Conservation (phyloP, 768 basidiomycete genomes). For the Boletus subparvulus region DNA sequence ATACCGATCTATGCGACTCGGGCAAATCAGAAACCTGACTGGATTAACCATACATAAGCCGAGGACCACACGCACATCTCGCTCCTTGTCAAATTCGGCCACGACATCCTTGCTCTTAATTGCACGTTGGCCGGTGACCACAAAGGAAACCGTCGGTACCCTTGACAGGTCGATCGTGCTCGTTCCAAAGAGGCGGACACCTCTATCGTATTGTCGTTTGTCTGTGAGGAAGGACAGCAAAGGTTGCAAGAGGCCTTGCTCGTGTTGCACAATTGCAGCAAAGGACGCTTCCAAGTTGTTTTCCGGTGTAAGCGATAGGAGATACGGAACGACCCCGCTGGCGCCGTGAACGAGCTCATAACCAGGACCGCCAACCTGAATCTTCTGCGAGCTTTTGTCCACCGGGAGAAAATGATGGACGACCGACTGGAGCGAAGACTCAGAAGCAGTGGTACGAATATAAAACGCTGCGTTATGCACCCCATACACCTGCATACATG, state of each 20-base stretch:
- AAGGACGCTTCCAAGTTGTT: slow-evolving; percentile 52
- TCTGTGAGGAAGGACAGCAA: slow-evolving; percentile 57
- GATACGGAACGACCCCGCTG: slow-evolving; percentile 61
- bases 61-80: slow-evolving; percentile 47
- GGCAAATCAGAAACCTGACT: neutral
- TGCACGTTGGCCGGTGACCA: slow-evolving; percentile 57
- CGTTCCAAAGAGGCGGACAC: slow-evolving; percentile 68
- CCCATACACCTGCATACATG: slow-evolving; percentile 59
- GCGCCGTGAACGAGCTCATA: slow-evolving; percentile 68
- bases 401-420: slow-evolving; percentile 68
- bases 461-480: slow-evolving; percentile 70
- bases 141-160: slow-evolving; percentile 71
- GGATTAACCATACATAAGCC: no score
- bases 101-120: slow-evolving; percentile 66
- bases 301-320: slow-evolving; percentile 55
- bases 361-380: slow-evolving; percentile 72
- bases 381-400: slow-evolving; percentile 50
- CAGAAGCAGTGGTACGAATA: slow-evolving; percentile 49
- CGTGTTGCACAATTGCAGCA: slow-evolving; percentile 57
- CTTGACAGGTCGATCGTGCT: slow-evolving; percentile 43
- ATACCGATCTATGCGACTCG: slow-evolving; percentile 59
- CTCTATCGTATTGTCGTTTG: slow-evolving; percentile 48
- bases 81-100: slow-evolving; percentile 58
- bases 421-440: slow-evolving; percentile 53
- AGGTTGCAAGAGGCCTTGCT: slow-evolving; percentile 54